Evolutionary conservation across 2,329 filamentous ascomycete species (phyloP).

Genomic region (Colletotrichum lupini): DNA sequence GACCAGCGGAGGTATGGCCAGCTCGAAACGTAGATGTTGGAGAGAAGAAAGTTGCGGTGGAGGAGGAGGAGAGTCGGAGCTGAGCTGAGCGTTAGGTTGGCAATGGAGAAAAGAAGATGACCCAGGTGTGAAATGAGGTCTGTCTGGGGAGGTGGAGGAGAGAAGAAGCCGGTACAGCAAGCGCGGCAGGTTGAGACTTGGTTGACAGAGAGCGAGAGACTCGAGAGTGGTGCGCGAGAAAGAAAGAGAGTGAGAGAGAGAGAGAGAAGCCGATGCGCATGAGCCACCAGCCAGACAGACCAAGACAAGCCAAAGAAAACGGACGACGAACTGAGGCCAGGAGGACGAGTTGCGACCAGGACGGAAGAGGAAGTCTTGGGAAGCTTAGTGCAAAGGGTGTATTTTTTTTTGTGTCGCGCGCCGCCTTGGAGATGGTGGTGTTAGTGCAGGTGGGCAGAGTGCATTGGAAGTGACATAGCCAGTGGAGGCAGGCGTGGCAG

Average conservation of each 20-base stretch:
- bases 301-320: slow-evolving; percentile 30
- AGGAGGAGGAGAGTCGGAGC: background rate
- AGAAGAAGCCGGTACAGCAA: background rate
- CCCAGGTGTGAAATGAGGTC: slow-evolving; percentile 3
- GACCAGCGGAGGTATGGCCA: background rate
- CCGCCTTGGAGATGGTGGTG: slow-evolving; percentile 26
- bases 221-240: no score
- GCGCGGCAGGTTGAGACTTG: background rate
- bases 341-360: slow-evolving; percentile 28
- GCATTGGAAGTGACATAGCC: slow-evolving; percentile 10
- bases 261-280: slow-evolving; percentile 22
- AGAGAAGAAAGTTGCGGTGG: background rate
- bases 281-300: slow-evolving; percentile 24
- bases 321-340: slow-evolving; percentile 15
- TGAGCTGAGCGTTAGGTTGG: background rate
- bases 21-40: background rate
- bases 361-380: slow-evolving; percentile 30
- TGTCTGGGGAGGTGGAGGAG: background rate
- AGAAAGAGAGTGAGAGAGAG: background rate
- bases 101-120: slow-evolving; percentile 10
- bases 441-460: slow-evolving; percentile 21
- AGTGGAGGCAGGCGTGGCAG: background rate
- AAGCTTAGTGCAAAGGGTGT: slow-evolving; percentile 27
- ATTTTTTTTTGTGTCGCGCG: slow-evolving; percentile 15
- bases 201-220: background rate